phyloP scores from a whole-genome alignment of 768 basidiomycete genomes.

The Dictyophora rubrovolvata region DNA sequence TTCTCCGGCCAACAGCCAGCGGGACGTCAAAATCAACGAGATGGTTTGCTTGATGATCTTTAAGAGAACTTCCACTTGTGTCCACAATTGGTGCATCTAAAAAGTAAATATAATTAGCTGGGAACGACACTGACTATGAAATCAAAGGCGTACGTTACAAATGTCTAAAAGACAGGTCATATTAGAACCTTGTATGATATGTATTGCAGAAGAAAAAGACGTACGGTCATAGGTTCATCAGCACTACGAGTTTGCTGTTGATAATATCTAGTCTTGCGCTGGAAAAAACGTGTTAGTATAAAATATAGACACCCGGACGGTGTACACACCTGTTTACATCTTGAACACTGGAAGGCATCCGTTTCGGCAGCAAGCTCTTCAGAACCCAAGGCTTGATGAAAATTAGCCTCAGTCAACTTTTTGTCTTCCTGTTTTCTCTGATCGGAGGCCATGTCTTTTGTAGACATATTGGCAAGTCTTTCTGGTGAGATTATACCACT shows the following conservation, averaged over 20 bases:
- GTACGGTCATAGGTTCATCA: conserved; percentile 96
- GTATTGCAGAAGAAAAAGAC: conserved; percentile 19
- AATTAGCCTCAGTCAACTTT: conserved; percentile 74
- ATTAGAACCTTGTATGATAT: conserved; percentile 2
- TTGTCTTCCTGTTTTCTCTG: conserved; percentile 78
- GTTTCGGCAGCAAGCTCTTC: conserved; percentile 89
- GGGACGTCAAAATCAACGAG: not conserved
- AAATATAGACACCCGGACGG: not conserved
- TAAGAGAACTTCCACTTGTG: conserved; percentile 64
- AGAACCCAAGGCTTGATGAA: conserved; percentile 86
- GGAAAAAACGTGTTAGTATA: conserved; percentile 2
- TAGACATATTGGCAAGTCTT: conserved; percentile 70
- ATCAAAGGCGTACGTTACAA: conserved; percentile 59
- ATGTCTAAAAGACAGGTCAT: conserved; percentile 45
- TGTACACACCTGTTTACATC: conserved; percentile 74
- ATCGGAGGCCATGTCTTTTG: conserved; percentile 92
- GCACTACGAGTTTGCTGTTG: conserved; percentile 97
- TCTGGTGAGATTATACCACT: conserved; percentile 65
- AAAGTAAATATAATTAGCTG: not conserved
- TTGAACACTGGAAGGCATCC: conserved; percentile 91
- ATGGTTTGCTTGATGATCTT: conserved; percentile 5
- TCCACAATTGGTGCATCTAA: conserved; percentile 58
- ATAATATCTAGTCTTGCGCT: conserved; percentile 84
- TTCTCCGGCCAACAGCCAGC: not conserved
- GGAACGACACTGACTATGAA: conserved; percentile 1